Evolutionary conservation across 768 basidiomycete species (phyloP).

Genomic region (Psilocybe subaeruginosa): DNA sequence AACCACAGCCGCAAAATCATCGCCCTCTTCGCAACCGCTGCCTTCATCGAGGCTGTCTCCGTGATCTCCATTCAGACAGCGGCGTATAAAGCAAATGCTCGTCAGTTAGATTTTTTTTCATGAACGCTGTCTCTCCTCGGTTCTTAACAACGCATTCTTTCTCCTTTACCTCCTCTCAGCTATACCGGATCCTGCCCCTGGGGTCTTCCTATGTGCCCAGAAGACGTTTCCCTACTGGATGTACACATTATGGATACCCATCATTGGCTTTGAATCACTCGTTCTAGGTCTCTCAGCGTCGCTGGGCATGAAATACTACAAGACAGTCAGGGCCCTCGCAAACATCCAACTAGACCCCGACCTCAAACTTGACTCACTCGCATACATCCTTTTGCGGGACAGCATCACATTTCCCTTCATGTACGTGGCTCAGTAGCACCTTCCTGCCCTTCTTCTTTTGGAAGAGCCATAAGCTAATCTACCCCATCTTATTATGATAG

Average conservation of each 20-base stretch:
- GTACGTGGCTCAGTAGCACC: slow-evolving; percentile 1
- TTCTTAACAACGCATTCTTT: not conserved
- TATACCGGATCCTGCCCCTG: slow-evolving; percentile 8
- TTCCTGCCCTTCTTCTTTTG: not conserved
- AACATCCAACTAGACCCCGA: not conserved
- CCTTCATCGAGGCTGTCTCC: slow-evolving; percentile 1
- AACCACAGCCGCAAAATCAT: slow-evolving; percentile 8
- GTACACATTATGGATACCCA: slow-evolving; percentile 15
- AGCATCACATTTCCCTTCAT: slow-evolving; percentile 19
- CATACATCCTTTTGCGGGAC: slow-evolving; percentile 17
- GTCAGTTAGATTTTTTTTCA: not conserved
- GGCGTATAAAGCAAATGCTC: not conserved
- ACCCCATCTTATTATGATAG: not conserved
- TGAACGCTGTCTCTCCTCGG: not conserved
- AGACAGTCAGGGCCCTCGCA: not conserved
- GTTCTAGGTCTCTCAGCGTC: slow-evolving; percentile 8
- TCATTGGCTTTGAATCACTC: slow-evolving; percentile 10
- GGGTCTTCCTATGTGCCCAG: slow-evolving; percentile 7
- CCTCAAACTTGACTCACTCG: slow-evolving; percentile 1
- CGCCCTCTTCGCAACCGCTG: slow-evolving; percentile 1
- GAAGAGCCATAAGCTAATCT: not conserved
- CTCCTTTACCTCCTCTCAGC: not conserved
- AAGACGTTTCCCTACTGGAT: slow-evolving; percentile 10
- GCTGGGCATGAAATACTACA: slow-evolving; percentile 12
- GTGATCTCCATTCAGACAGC: slow-evolving; percentile 2